Percentiles rank a stretch among this genome's conserved stretches.
These are phyloP conservation scores for Cordyceps pruinosa DNA, from an alignment of 2,329 filamentous ascomycete species.

Conservation along the genomic window DNA sequence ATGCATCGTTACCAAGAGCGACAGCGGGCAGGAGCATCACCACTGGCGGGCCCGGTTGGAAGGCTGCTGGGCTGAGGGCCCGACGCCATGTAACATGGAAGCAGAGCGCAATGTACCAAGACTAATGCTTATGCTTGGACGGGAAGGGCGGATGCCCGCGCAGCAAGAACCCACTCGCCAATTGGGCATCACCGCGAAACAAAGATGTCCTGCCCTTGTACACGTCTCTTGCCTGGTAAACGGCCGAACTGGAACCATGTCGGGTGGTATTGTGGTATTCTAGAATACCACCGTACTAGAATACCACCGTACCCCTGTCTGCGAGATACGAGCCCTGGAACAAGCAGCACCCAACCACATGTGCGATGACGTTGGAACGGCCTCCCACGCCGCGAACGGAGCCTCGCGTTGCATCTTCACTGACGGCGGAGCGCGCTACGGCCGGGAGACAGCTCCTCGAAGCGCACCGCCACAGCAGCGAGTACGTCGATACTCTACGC, in stretches of 20 bases:
- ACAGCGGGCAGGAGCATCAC: not conserved
- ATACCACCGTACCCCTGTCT: no score
- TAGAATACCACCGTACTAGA: no score
- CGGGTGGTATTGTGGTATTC: no score
- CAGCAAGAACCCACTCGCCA: not conserved
- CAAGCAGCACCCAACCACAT: not conserved
- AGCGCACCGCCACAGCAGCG: not conserved
- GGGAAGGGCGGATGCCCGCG: not conserved
- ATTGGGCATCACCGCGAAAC: not conserved
- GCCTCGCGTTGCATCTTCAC: not conserved
- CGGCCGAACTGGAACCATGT: no score
- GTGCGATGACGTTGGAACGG: not conserved
- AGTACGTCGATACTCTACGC: no score
- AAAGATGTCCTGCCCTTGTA: not conserved
- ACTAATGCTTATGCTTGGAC: not conserved
- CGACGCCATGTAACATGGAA: not conserved
- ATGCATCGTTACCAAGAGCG: not conserved
- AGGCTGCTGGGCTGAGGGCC: not conserved
- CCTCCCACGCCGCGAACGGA: not conserved
- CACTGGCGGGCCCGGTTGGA: not conserved
- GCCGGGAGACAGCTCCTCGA: not conserved
- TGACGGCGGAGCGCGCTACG: not conserved
- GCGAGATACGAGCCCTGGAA: not conserved
- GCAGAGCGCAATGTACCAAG: not conserved
- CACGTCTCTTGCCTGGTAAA: no score